Base-by-base conservation (phyloP, 495 filamentous ascomycete genomes). In the Talaromyces stipitatus region DNA sequence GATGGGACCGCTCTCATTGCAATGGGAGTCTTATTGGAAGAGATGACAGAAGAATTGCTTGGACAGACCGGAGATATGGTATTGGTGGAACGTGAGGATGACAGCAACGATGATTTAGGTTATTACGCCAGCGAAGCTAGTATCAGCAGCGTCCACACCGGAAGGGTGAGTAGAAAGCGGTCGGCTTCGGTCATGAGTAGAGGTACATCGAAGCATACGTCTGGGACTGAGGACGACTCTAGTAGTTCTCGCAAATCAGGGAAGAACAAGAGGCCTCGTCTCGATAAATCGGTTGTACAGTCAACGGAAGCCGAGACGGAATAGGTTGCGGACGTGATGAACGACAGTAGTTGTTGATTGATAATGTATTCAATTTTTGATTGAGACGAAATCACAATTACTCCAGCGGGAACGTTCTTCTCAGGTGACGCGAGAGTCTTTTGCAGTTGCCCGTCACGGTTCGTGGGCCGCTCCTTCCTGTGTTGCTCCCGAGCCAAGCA, bases 1-100 rank as follows among this genome's bases (percentile, higher is more conserved):
- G 88, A 96, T 64, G 91, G 91, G 70, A 92, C 88, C 8, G 90
- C 90, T 1, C 67, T 96, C 53, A 72, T 96, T 57, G 88, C 88
- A 0, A 72, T 95, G 69, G 91, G 90, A 0, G 83, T 96, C 23
- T 62, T 96, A 55, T 68, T 95, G 30, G 91, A 96, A 70, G 91
- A 96, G 66, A 77, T 85, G 54, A 73, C 79, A 4, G 75, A 74
- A 16, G 81, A 86, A 43, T 70, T 70, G 0, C 71, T 95, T 11
- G 90, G 88, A 1, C 74, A 79, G 29, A 86, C 77, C 1, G 91
- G 89, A 3, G 85, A 94, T 68, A 59, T 92, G 55, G 89, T 84
- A 0, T 85, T 95, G 41, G 80, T 85, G 2, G 90, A 94, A 66
- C 82, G 78, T 4, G 75, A 75, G 66, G 68, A 68, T 29, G 69